A percentile compares a stretch with the other conserved stretches of the same genome.
These are phyloP conservation scores for Leptodermis oblonga DNA, from an alignment of 257 asterid species.

Conservation along the genomic window DNA sequence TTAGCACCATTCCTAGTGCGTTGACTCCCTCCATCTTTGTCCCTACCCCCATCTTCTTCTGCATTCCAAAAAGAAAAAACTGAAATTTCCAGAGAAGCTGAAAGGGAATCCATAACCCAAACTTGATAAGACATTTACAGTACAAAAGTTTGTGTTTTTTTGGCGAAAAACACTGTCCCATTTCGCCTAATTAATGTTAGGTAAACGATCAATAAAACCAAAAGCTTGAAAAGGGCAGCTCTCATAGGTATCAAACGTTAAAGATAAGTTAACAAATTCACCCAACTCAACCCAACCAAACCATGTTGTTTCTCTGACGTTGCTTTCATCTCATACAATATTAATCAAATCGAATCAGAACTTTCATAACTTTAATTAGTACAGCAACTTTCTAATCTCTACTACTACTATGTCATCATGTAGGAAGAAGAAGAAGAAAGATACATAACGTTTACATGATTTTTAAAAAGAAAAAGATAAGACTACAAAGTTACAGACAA, in stretches of 20 bases:
- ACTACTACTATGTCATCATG: background rate
- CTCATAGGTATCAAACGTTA: slow-evolving; percentile 19
- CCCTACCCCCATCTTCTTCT: slow-evolving; percentile 5
- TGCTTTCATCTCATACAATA: slow-evolving; percentile 8
- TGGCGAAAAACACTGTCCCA: background rate
- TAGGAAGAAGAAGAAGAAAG: slow-evolving; percentile 19
- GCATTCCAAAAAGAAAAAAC: slow-evolving; percentile 5
- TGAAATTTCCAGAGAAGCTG: background rate
- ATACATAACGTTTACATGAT: slow-evolving; percentile 21
- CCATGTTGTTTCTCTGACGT: slow-evolving; percentile 7
- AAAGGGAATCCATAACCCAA: background rate
- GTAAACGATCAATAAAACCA: slow-evolving; percentile 13
- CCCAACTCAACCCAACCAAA: no score
- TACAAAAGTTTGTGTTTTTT: background rate
- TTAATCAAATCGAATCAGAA: slow-evolving; percentile 10
- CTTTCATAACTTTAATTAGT: background rate
- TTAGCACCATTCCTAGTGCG: slow-evolving; percentile 19
- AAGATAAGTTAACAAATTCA: slow-evolving; percentile 7
- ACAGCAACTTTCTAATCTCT: slow-evolving; percentile 5
- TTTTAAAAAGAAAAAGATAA: background rate
- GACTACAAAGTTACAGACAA: slow-evolving; percentile 1
- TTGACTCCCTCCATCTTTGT: slow-evolving; percentile 7
- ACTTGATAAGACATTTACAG: background rate
- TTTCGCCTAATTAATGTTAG: slow-evolving; percentile 9
- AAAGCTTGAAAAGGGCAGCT: slow-evolving; percentile 11